phyloP scores from a whole-genome alignment of 306 rosid species.

The Purshia tridentata region DNA sequence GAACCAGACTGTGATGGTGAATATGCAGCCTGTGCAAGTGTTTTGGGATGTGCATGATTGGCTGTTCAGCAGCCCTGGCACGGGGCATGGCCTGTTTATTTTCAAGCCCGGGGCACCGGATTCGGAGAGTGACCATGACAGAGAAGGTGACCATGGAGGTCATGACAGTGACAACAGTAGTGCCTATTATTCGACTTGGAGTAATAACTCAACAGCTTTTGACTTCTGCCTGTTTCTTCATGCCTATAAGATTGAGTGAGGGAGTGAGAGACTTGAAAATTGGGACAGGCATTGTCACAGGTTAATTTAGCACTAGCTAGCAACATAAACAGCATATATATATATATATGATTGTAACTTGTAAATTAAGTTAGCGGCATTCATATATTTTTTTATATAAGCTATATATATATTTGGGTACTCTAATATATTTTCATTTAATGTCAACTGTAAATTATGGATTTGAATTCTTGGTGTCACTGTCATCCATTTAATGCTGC shows the following conservation, averaged over 20 bases:
- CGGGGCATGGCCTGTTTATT: conserved; percentile 73
- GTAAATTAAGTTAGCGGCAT: too few relatives aligned
- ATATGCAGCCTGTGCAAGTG: conserved; percentile 65
- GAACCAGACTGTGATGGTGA: conserved; percentile 65
- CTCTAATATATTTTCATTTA: too few relatives aligned
- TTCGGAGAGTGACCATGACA: conserved; percentile 54
- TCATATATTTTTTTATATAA: too few relatives aligned
- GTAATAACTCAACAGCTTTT: conserved; percentile 25
- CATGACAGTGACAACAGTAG: conserved; percentile 62
- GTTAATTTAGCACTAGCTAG: conserved; percentile 11
- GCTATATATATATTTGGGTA: too few relatives aligned
- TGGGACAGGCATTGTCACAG: background rate
- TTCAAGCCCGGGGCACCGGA: conserved; percentile 69
- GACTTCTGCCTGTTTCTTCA: conserved; percentile 64
- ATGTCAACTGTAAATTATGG: too few relatives aligned
- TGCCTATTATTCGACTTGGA: conserved; percentile 54
- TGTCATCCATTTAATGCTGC: too few relatives aligned
- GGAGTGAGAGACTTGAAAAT: background rate
- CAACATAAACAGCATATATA: background rate
- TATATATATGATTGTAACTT: too few relatives aligned
- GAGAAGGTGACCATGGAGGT: conserved; percentile 37
- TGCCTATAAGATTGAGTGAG: conserved; percentile 66
- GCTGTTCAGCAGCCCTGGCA: conserved; percentile 58
- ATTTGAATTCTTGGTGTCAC: too few relatives aligned
- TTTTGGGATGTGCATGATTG: conserved; percentile 88